Conservation (phyloP, 2,329 filamentous ascomycete genomes). For the Metarhizium rileyi region DNA sequence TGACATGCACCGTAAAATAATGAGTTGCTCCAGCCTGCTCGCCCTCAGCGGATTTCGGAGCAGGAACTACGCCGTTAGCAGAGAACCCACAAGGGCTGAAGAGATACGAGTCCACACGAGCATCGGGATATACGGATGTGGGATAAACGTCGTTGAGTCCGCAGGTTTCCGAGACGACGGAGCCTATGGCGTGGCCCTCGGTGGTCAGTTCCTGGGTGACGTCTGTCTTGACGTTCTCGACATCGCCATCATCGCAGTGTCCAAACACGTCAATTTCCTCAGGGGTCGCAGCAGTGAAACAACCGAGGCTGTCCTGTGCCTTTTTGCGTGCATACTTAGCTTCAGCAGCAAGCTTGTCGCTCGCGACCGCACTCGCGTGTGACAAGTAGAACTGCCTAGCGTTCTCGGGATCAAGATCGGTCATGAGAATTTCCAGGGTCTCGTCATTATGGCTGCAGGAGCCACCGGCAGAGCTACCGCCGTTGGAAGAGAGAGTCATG, state of each 20-base stretch:
- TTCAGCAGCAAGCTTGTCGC: slow-evolving; percentile 63
- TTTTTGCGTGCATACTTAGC: slow-evolving; percentile 53
- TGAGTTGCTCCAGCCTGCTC: slow-evolving; percentile 48
- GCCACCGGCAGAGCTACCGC: slow-evolving; percentile 28
- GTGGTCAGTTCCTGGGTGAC: slow-evolving; percentile 69
- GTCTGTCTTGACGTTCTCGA: slow-evolving; percentile 44
- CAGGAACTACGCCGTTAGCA: slow-evolving; percentile 88
- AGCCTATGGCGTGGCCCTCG: slow-evolving; percentile 87
- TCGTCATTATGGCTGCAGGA: slow-evolving; percentile 52
- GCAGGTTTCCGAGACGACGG: slow-evolving; percentile 81
- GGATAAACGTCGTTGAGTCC: slow-evolving; percentile 87
- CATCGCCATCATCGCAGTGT: slow-evolving; percentile 45
- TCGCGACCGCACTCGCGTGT: slow-evolving; percentile 80
- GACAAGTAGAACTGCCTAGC: slow-evolving; percentile 62
- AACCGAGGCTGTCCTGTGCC: slow-evolving; percentile 48
- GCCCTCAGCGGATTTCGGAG: slow-evolving; percentile 40
- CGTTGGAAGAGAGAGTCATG: slow-evolving; percentile 46
- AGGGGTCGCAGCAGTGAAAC: slow-evolving; percentile 35
- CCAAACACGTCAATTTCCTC: slow-evolving; percentile 77
- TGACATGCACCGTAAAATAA: slow-evolving; percentile 98
- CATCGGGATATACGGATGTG: slow-evolving; percentile 76
- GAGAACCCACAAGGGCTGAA: slow-evolving; percentile 97
- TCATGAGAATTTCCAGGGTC: slow-evolving; percentile 67
- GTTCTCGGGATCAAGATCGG: slow-evolving; percentile 57
- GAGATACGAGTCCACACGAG: slow-evolving; percentile 88